These are phyloP conservation scores for Wickerhamomyces rabaulensis DNA, from an alignment of 805 yeast species.

Conservation along the genomic window DNA sequence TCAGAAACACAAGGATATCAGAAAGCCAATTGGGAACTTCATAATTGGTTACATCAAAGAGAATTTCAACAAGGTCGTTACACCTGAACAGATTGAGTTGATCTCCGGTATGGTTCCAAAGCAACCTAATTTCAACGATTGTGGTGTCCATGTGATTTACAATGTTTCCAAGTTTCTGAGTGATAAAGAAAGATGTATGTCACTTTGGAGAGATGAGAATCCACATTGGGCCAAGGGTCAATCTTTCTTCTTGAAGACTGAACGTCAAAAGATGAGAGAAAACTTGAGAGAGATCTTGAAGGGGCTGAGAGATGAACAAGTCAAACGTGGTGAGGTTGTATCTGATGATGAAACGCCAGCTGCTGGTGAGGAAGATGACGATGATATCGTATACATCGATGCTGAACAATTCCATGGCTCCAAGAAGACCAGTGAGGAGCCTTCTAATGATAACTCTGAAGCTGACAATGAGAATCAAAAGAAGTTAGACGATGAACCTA, in stretches of 20 bases:
- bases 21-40: constrained; percentile 50
- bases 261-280: constrained; percentile 4
- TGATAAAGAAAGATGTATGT: constrained; percentile 41
- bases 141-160: constrained; percentile 88
- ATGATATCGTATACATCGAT: constrained; percentile 6
- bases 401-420: constrained; percentile 3
- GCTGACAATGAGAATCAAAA: too few relatives aligned
- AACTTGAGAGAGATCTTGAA: not conserved
- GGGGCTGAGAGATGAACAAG: constrained; percentile 1
- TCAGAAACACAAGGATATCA: constrained; percentile 48
- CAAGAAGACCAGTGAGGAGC: not conserved
- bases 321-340: constrained; percentile 2
- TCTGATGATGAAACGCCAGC: not conserved
- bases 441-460: not conserved
- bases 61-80: constrained; percentile 44
- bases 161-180: constrained; percentile 57
- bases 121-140: constrained; percentile 87
- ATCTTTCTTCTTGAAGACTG: not conserved
- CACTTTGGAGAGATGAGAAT: constrained; percentile 37
- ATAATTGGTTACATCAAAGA: constrained; percentile 67
- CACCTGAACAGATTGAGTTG: constrained; percentile 41
- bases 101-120: constrained; percentile 60
- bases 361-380: constrained; percentile 2
- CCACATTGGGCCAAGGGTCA: not conserved
- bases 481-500: too few relatives aligned